Evolutionary conservation across 140 eudicot species (phyloP), one percentile per base, ranked within the genome.

Genomic region (Senecio squalidus): DNA sequence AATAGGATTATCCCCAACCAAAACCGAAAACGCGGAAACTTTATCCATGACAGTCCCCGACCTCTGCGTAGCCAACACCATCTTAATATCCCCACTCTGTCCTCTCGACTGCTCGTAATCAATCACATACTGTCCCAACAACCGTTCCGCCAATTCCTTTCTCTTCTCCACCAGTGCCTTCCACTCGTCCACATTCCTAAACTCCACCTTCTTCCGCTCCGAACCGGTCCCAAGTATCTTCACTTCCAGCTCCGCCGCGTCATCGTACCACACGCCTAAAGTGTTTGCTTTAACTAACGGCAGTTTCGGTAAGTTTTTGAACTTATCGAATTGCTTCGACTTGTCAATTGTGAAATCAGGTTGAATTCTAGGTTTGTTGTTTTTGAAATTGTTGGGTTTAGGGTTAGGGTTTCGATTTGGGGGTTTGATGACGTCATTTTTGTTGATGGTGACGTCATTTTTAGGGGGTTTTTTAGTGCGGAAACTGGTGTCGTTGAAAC

Each of bases 1-100:
- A 58, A 88, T 70, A 0, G 96, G 89, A 67, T 88, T 93, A 55
- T 93, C 99, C 48, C 95, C 99, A 59, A 93, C 76, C 85, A 93
- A 64, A 18, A 93, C 99, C 7, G 96, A 82, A 39, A 79, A 80
- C 0, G 99, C 99, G 5, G 99, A 93, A 9, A 93, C 96, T 82
- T 84, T 93, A 72, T 93, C 99, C 1, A 88, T 81, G 22, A 89
- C 95, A 1, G 99, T 93, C 28, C 99, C 99, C 0, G 99, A 87
- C 88, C 94, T 84, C 73, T 84, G 96, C 1, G 99, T 88, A 9
- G 96, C 82, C 60, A 77, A 31, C 24, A 93, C 87, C 99, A 93
- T 93, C 76, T 88, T 93, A 36, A 93, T 88, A 66, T 93, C 99
- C 24, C 96, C 94, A 80, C 79, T 80, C 68, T 93, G 93, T 2